These are phyloP conservation scores for Oleoguttula mirabilis DNA, from an alignment of 495 filamentous ascomycete genomes.

Conservation along the genomic window DNA sequence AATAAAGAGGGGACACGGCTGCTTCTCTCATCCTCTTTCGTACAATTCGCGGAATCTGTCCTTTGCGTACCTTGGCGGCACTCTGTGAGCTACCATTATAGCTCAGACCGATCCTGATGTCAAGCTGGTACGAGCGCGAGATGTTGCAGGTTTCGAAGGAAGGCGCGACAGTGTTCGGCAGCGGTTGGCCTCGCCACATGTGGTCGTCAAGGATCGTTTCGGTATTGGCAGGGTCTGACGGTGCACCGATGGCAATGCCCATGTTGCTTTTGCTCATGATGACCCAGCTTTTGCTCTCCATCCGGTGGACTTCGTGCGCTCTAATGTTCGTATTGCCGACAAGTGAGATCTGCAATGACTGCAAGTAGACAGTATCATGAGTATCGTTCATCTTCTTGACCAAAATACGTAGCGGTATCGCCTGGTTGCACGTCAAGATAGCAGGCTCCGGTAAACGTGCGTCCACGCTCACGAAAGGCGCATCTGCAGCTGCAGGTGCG, in stretches of 20 bases:
- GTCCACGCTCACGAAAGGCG: conserved; percentile 54
- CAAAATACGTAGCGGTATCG: conserved; percentile 68
- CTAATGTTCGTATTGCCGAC: conserved; percentile 65
- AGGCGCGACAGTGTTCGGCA: conserved; percentile 78
- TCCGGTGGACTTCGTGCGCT: conserved; percentile 56
- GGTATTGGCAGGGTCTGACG: conserved; percentile 47
- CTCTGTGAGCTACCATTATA: conserved; percentile 29
- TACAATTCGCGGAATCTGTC: conserved; percentile 4
- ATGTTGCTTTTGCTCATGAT: conserved; percentile 57
- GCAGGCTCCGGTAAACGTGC: conserved; percentile 76
- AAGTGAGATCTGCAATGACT: conserved; percentile 67
- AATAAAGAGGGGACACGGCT: too few relatives aligned
- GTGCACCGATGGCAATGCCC: conserved; percentile 45
- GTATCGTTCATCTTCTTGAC: conserved; percentile 58
- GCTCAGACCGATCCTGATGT: conserved; percentile 64
- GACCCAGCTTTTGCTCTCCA: conserved; percentile 56
- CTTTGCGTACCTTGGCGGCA: conserved; percentile 14
- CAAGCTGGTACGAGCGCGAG: conserved; percentile 64
- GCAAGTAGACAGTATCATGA: conserved; percentile 54
- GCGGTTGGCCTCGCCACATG: conserved; percentile 54
- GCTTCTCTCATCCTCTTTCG: conserved; percentile 22
- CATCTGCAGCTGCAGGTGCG: neutral
- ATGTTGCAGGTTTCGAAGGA: conserved; percentile 86
- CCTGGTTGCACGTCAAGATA: conserved; percentile 77
- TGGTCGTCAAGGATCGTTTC: conserved; percentile 53